These are phyloP conservation scores for Meyerozyma elateridarum DNA, from an alignment of 1,139 yeast genomes.

Conservation along the genomic window DNA sequence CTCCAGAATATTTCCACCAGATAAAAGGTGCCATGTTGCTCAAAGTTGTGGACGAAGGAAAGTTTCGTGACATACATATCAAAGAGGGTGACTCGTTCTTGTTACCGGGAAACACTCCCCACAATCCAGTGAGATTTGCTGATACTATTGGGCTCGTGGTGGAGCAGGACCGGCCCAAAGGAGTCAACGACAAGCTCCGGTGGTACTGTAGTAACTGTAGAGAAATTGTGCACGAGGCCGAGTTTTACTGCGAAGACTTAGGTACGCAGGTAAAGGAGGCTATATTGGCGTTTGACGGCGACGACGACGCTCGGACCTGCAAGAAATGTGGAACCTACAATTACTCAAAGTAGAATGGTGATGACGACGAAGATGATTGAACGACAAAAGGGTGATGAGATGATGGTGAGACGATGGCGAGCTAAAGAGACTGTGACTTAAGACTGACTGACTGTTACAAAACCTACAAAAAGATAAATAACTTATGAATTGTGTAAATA, in stretches of 20 bases:
- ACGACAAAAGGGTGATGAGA: neutral
- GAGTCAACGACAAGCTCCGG: constrained; percentile 61
- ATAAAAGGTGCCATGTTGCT: constrained; percentile 82
- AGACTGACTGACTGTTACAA: too few relatives aligned
- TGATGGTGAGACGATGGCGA: neutral
- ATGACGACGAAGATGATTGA: neutral
- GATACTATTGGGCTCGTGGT: constrained; percentile 87
- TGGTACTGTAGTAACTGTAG: constrained; percentile 82
- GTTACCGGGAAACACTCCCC: constrained; percentile 82
- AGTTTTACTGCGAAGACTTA: constrained; percentile 72
- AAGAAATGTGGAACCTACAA: constrained; percentile 67
- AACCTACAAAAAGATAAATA: neutral
- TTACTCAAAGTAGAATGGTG: constrained; percentile 40
- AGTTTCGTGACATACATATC: constrained; percentile 69
- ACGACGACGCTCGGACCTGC: constrained; percentile 66
- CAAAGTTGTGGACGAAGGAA: constrained; percentile 79
- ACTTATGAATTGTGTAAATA: neutral
- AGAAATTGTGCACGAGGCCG: constrained; percentile 60
- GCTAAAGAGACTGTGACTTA: too few relatives aligned
- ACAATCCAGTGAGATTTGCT: constrained; percentile 82
- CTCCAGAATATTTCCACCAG: constrained; percentile 92
- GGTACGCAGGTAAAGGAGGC: constrained; percentile 91
- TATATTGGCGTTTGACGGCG: constrained; percentile 64
- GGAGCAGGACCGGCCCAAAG: constrained; percentile 87
- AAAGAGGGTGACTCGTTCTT: constrained; percentile 84